Base-by-base conservation (phyloP, 495 filamentous ascomycete species). In the Usnea hakonensis region DNA sequence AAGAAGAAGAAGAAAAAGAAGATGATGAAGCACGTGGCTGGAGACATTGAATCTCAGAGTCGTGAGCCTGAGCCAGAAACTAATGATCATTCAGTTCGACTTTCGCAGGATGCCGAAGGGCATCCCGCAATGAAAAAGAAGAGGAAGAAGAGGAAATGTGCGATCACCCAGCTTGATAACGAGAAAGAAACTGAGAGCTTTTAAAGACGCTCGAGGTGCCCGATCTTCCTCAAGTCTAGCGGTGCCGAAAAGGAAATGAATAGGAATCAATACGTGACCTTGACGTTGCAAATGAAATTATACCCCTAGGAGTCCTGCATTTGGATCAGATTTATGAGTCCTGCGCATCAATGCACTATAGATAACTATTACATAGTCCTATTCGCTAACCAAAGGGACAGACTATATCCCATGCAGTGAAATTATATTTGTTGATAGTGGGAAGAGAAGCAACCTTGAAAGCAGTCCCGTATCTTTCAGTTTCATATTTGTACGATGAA, bases 1-100 rank as follows among this genome's bases (percentile, higher is more conserved):
- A 89, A 84, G 76, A 92, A 87, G 74, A 93, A 90, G 75, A 87
- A 84, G 71, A 87, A 81, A 71, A 83, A 81, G 71, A 75, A 77
- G 65, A 61, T 69, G 48, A 58, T 56, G 40, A 63, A 67, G 32
- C 61, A 61, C 14, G 62, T 55, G 40, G 62, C 57, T 21, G 65
- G 48, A 17, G 67, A 63, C 35, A 65, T 38, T 2, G 54, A 63
- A 55, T 52, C 48, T 38, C 44, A 41, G 52, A 17, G 32, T 35
- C 36, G 30, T 10, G 36, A 56, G 64, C 59, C 55, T 21, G 0
- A 32, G 13, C 28, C 14, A 6, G 28, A 52, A 32, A 17, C 17
- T 9, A 21, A 48, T 19, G 40, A 16, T 56, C 43, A 67, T 62
- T 30, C 55, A 59, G 9, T 46, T 58, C 30, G 64, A 57, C 32